These are phyloP conservation scores for Nidularia pulvinata DNA, from an alignment of 768 basidiomycete genomes.

Conservation along the genomic window DNA sequence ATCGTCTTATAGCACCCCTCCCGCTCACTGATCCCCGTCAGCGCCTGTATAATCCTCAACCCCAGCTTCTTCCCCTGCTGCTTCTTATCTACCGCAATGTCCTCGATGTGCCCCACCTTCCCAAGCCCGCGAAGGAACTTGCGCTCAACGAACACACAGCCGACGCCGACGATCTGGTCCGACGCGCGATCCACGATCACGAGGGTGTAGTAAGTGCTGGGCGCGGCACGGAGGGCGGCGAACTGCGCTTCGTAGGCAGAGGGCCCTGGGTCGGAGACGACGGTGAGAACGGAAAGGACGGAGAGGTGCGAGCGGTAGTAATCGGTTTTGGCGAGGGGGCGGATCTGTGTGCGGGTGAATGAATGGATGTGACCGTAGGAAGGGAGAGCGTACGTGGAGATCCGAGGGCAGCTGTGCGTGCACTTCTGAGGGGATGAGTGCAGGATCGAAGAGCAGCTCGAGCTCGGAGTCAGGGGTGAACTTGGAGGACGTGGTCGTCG, in stretches of 20 bases:
- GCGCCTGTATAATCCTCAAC: conserved; percentile 80
- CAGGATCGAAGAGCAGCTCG: conserved; percentile 76
- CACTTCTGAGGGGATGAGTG: conserved; percentile 69
- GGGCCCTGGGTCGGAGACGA: conserved; percentile 65
- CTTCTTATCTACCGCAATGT: conserved; percentile 89
- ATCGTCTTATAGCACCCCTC: conserved; percentile 96
- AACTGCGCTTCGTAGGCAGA: conserved; percentile 74
- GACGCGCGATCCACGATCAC: conserved; percentile 78
- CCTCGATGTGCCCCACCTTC: conserved; percentile 94
- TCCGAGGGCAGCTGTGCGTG: conserved; percentile 57
- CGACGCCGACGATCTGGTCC: conserved; percentile 83
- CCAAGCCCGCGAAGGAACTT: conserved; percentile 92
- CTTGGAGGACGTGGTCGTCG: conserved; percentile 10
- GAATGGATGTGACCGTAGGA: not conserved
- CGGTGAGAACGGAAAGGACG: conserved; percentile 80
- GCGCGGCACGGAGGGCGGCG: conserved; percentile 48
- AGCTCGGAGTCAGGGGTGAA: conserved; percentile 65
- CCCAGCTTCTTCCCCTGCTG: conserved; percentile 95
- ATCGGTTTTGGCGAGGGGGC: conserved; percentile 88
- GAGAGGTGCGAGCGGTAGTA: conserved; percentile 78
- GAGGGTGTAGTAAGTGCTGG: conserved; percentile 77
- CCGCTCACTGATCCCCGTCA: conserved; percentile 82
- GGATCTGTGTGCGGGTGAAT: conserved; percentile 53
- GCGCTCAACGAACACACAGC: conserved; percentile 86
- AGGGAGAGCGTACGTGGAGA: conserved; percentile 54